Conservation (phyloP, 1,284 basidiomycete species). For the Omphalotus olearius region DNA sequence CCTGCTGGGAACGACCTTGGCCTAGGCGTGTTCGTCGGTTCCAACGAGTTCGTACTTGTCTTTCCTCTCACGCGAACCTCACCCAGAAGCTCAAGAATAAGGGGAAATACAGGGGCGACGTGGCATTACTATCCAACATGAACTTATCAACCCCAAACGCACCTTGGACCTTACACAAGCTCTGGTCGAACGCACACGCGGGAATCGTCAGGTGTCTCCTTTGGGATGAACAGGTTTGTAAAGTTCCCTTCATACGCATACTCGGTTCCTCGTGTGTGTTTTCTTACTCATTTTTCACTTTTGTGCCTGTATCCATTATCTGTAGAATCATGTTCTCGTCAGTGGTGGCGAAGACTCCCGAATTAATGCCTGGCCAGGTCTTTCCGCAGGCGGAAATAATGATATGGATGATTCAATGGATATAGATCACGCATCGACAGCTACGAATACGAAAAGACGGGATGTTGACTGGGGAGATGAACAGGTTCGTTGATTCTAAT, state of each 20-base stretch:
- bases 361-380: conserved; percentile 45
- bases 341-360: conserved; percentile 64
- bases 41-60: conserved; percentile 47
- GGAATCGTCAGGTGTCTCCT: conserved; percentile 55
- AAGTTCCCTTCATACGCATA: background rate
- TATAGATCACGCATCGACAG: conserved; percentile 26
- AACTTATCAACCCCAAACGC: conserved; percentile 27
- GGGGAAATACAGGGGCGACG: conserved; percentile 44
- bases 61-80: background rate
- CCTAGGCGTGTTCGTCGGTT: conserved; percentile 50
- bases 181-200: conserved; percentile 48
- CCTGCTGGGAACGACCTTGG: conserved; percentile 24
- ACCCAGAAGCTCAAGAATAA: conserved; percentile 1
- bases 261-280: too few relatives aligned
- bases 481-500: conserved; percentile 19
- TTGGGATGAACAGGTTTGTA: conserved; percentile 49
- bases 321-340: conserved; percentile 42
- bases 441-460: conserved; percentile 15
- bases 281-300: conserved; percentile 4
- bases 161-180: conserved; percentile 46
- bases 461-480: conserved; percentile 21
- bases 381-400: conserved; percentile 15
- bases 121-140: conserved; percentile 46
- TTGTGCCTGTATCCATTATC: background rate
- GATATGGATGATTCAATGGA: conserved; percentile 26